Base-by-base conservation (phyloP, 106 monocot species). In the Dendrobium officinale region DNA sequence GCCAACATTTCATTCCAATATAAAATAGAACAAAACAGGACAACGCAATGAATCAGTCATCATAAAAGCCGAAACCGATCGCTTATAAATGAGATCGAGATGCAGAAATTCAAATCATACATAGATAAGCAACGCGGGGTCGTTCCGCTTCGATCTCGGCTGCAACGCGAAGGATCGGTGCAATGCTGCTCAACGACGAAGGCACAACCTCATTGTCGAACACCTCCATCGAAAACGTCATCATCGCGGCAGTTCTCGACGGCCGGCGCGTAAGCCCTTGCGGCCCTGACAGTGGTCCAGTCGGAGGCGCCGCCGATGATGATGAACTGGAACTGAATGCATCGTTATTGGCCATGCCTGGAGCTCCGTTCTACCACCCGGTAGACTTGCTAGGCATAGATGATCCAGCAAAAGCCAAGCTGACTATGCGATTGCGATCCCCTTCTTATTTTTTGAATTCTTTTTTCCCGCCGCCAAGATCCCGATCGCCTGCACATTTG, bases 171-270 rank as follows among this genome's bases (percentile, higher is more conserved):
- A 99, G 93, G 72, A 99, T 86, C 15, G 95, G 95, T 1, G 87
- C 91, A 66, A 95, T 93, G 81, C 88, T 88, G 33, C 81, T 88
- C 41, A 99, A 88, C 20, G 95, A 85, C 9, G 99, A 86, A 19
- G 99, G 99, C 2, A 93, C 99, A 2, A 95, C 95, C 87, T 95
- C 95, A 84, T 99, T 93, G 76, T 99, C 99, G 85, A 99, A 99
- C 48, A 95, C 99, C 91, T 95, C 99, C 92, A 88, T 86, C 18
- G 99, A 88, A 88, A 99, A 95, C 27, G 89, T 88, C 80, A 85
- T 84, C 93, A 88, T 90, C 70, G 89, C 90, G 24, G 91, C 87
- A 80, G 88, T 89, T 89, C 99, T 90, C 61, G 99, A 95, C 73
- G 91, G 88, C 77, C 87, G 70, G 80, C 99, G 76, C 43, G 88